Conservation (phyloP, 345 rosid genomes). For the Eutrema yunnanense region DNA sequence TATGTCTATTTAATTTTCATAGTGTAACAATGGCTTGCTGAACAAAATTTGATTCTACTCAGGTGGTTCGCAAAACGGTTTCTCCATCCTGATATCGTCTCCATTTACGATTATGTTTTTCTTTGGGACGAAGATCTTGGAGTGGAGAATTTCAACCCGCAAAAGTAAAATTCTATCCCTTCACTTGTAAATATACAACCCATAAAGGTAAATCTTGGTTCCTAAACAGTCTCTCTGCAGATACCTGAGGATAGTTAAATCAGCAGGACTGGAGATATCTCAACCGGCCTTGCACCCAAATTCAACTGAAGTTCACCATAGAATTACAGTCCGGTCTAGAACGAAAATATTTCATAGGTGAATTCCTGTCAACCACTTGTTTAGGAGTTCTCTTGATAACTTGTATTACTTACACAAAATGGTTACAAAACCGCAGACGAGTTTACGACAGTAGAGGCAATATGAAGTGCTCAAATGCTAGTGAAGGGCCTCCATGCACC, state of each 20-base stretch:
- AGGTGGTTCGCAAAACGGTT: slow-evolving; percentile 99
- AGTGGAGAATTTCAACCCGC: slow-evolving; percentile 67
- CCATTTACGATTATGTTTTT: slow-evolving; percentile 78
- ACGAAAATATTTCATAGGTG: slow-evolving; percentile 70
- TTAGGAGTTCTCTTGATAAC: background rate
- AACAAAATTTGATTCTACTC: background rate
- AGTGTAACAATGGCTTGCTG: background rate
- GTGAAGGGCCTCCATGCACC: slow-evolving; percentile 97
- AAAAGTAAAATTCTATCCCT: slow-evolving; percentile 34
- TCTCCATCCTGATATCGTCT: slow-evolving; percentile 85
- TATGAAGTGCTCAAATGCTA: slow-evolving; percentile 67
- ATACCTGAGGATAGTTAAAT: slow-evolving; percentile 64
- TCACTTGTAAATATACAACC: background rate
- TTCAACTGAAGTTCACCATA: slow-evolving; percentile 92
- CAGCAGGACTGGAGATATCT: slow-evolving; percentile 89
- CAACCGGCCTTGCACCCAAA: slow-evolving; percentile 96
- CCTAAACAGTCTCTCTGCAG: slow-evolving; percentile 35
- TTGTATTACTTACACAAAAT: background rate
- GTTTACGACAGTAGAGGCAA: slow-evolving; percentile 80
- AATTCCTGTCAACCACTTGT: background rate
- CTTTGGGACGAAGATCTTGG: slow-evolving; percentile 99
- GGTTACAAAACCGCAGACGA: slow-evolving; percentile 52
- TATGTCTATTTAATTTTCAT: background rate
- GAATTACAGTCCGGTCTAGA: slow-evolving; percentile 87
- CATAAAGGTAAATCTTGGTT: background rate